phyloP scores from a whole-genome alignment of 2,329 filamentous ascomycete genomes.

The Teratosphaeria gauchensis region DNA sequence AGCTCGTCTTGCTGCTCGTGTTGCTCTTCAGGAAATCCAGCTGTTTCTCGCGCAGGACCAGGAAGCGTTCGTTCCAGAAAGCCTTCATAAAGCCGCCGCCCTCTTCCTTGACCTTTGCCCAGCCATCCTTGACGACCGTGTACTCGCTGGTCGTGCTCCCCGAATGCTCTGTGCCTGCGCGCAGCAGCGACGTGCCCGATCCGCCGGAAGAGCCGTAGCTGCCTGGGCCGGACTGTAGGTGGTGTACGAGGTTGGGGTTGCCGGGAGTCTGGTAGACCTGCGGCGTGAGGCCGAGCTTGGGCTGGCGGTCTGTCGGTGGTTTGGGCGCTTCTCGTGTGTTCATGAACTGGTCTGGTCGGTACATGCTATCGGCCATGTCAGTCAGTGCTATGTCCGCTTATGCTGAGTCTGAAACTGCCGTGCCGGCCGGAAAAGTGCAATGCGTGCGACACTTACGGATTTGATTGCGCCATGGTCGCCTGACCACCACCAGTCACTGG shows the following conservation, averaged over 20 bases:
- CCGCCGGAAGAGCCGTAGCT: constrained; percentile 21
- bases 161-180: constrained; percentile 31
- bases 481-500: background rate
- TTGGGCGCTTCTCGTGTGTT: constrained; percentile 91
- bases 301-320: constrained; percentile 75
- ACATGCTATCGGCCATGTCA: constrained; percentile 37
- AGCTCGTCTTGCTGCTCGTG: constrained; percentile 69
- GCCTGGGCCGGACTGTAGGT: background rate
- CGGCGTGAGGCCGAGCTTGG: constrained; percentile 64
- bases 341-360: constrained; percentile 68
- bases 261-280: constrained; percentile 61
- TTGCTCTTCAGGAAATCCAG: constrained; percentile 92
- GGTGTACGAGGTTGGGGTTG: constrained; percentile 52
- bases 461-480: constrained; percentile 1
- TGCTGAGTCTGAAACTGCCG: background rate
- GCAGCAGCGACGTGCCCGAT: constrained; percentile 30
- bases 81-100: constrained; percentile 52
- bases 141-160: constrained; percentile 23
- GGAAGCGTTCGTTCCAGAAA: constrained; percentile 78
- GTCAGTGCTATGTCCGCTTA: background rate
- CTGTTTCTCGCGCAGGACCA: constrained; percentile 84
- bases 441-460: constrained; percentile 3
- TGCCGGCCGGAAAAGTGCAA: background rate
- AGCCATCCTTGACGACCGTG: constrained; percentile 51
- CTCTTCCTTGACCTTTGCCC: constrained; percentile 83